A percentile compares a stretch with the other conserved stretches of the same genome.
Conservation (phyloP, 2,329 filamentous ascomycete species). For the Curvularia sp. region DNA sequence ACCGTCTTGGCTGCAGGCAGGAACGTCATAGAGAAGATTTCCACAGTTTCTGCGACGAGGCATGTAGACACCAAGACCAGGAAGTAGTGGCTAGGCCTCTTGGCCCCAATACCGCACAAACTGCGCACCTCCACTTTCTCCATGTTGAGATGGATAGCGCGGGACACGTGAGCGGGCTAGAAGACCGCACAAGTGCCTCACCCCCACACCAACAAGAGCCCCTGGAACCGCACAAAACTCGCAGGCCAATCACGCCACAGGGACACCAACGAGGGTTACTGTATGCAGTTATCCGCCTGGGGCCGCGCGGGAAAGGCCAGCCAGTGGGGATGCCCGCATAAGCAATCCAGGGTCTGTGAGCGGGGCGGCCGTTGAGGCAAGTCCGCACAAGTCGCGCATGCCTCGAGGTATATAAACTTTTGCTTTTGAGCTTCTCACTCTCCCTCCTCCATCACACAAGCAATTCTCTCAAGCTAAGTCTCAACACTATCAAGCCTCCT, state of each 20-base stretch:
- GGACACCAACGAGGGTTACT: background rate
- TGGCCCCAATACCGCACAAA: constrained; percentile 16
- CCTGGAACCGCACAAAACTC: constrained; percentile 11
- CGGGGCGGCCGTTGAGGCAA: constrained; percentile 9
- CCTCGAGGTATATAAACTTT: constrained; percentile 23
- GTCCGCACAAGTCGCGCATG: constrained; percentile 34
- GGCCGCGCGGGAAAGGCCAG: background rate
- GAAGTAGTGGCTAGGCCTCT: background rate
- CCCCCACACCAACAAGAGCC: background rate
- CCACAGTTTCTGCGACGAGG: background rate
- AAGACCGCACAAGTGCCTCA: constrained; percentile 22
- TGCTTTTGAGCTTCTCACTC: background rate
- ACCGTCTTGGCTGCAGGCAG: background rate
- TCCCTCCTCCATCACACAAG: background rate
- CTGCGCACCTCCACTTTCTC: constrained; percentile 14
- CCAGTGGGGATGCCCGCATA: constrained; percentile 3
- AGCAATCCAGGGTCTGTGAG: background rate
- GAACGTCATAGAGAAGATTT: background rate
- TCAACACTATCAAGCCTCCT: background rate
- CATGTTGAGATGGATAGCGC: background rate
- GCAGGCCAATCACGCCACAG: background rate
- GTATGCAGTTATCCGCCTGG: background rate
- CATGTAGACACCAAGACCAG: background rate
- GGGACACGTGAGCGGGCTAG: constrained; percentile 5
- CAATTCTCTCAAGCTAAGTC: background rate